Evolutionary conservation across 768 basidiomycete genomes (phyloP).

Genomic region (Botryobasidium botryosum): DNA sequence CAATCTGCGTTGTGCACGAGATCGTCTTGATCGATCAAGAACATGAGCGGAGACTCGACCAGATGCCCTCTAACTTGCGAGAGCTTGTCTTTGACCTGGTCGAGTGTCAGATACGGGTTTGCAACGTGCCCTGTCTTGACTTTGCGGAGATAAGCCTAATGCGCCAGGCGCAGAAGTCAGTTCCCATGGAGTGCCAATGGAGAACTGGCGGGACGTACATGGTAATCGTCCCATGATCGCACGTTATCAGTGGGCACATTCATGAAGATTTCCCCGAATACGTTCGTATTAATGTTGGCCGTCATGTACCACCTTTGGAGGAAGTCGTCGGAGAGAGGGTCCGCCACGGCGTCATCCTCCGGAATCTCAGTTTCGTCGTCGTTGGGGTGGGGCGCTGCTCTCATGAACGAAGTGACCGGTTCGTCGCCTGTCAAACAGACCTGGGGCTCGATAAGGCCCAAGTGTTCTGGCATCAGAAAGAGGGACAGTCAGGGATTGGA

Average conservation of each 20-base stretch:
- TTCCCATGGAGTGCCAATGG: not conserved
- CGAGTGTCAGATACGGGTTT: slow-evolving; percentile 38
- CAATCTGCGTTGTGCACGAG: slow-evolving; percentile 56
- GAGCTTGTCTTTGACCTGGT: slow-evolving; percentile 60
- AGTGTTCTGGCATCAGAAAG: slow-evolving; percentile 40
- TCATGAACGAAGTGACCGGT: slow-evolving; percentile 45
- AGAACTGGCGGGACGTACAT: slow-evolving; percentile 36
- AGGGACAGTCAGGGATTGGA: slow-evolving; percentile 7
- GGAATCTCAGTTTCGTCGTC: slow-evolving; percentile 38
- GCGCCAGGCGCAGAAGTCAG: slow-evolving; percentile 2
- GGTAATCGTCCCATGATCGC: slow-evolving; percentile 60
- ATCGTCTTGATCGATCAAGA: slow-evolving; percentile 43
- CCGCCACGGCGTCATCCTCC: slow-evolving; percentile 54
- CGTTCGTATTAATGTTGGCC: slow-evolving; percentile 62
- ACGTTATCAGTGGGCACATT: slow-evolving; percentile 78
- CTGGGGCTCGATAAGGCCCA: slow-evolving; percentile 74
- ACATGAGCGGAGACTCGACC: slow-evolving; percentile 33
- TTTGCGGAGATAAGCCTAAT: slow-evolving; percentile 61
- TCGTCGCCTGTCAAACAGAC: slow-evolving; percentile 27
- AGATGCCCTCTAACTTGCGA: slow-evolving; percentile 26
- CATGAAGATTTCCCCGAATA: slow-evolving; percentile 75
- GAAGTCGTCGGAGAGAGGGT: slow-evolving; percentile 57
- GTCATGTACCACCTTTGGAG: slow-evolving; percentile 46
- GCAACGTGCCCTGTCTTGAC: slow-evolving; percentile 69
- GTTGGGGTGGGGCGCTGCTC: slow-evolving; percentile 54